Base-by-base conservation (phyloP, 192 early-diverging fungal species). In the Nowakowskiella sp. region DNA sequence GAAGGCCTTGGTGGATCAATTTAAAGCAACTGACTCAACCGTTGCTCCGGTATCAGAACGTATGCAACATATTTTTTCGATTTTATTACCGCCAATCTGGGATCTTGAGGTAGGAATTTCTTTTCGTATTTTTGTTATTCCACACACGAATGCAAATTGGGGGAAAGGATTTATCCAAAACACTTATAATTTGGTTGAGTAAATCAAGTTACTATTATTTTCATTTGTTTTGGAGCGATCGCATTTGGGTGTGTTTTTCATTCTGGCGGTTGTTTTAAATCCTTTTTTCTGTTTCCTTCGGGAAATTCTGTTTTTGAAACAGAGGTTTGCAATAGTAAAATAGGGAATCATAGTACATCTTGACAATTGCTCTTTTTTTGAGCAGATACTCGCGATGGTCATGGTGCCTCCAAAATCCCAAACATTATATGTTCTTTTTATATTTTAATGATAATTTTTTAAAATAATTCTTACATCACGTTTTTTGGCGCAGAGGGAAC, bases 81-180 rank as follows among this genome's bases (percentile, higher is more conserved):
- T 96, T 23, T 44, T 76, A 36, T 51, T 96, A 19, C 96, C 96
- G 10, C 80, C 87, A 51, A 92, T 91, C 53, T 99, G 96, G 96
- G 89, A 91, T 47, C 70, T 99, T 58, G 96, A 99, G 61, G 74
- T 76, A 57, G 21, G 67, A 34, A 42, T 16, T 10, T n/a, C 16
- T 9, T 22, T 16, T 16, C 10, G 28, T 56, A 13, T 47, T 9
- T 19, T n/a, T 24, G 3, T 3, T 10, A n/a, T n/a, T n/a, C n/a
- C n/a, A n/a, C n/a, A n/a, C n/a, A n/a, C n/a, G n/a, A n/a, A n/a
- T n/a, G n/a, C n/a, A n/a, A n/a, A n/a, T n/a, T n/a, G n/a, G n/a
- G n/a, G n/a, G n/a, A n/a, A n/a, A n/a, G n/a, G n/a, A n/a, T n/a
- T n/a, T n/a, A n/a, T n/a, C n/a, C n/a, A n/a, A n/a, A n/a, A n/a